A percentile compares a stretch with the other conserved stretches of the same genome.
Evolutionary conservation across 331 rosid species (phyloP).

Genomic region (Saraca asoca): DNA sequence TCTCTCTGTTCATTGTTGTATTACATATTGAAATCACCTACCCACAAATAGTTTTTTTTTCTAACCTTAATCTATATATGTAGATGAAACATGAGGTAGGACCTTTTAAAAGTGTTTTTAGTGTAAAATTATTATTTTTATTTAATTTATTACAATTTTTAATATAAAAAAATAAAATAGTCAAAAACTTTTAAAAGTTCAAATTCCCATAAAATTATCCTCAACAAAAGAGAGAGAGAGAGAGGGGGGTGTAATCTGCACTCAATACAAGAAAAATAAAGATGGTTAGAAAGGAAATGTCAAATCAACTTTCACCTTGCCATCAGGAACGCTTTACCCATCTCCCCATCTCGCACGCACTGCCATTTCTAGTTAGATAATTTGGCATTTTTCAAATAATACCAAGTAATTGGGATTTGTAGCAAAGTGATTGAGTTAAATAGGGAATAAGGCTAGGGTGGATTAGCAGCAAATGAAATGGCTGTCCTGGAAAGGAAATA

Average conservation of each 20-base stretch:
- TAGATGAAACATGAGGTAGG: slow-evolving; percentile 6
- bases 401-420: neutral
- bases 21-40: slow-evolving; percentile 5
- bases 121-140: too few relatives aligned
- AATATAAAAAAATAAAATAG: too few relatives aligned
- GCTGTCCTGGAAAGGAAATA: too few relatives aligned
- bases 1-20: too few relatives aligned
- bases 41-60: slow-evolving; percentile 42
- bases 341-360: slow-evolving; percentile 26
- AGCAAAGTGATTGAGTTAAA: neutral
- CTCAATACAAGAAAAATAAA: slow-evolving; percentile 42
- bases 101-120: too few relatives aligned
- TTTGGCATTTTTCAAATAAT: neutral
- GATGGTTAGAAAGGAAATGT: slow-evolving; percentile 35
- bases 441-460: too few relatives aligned
- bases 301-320: slow-evolving; percentile 37
- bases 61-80: neutral
- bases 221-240: too few relatives aligned
- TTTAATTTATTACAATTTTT: too few relatives aligned
- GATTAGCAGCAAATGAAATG: too few relatives aligned
- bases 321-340: slow-evolving; percentile 21
- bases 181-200: too few relatives aligned
- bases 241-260: slow-evolving; percentile 28
- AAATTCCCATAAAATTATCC: too few relatives aligned
- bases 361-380: neutral